phyloP scores from a whole-genome alignment of 768 basidiomycete species.

The Russula emetica region DNA sequence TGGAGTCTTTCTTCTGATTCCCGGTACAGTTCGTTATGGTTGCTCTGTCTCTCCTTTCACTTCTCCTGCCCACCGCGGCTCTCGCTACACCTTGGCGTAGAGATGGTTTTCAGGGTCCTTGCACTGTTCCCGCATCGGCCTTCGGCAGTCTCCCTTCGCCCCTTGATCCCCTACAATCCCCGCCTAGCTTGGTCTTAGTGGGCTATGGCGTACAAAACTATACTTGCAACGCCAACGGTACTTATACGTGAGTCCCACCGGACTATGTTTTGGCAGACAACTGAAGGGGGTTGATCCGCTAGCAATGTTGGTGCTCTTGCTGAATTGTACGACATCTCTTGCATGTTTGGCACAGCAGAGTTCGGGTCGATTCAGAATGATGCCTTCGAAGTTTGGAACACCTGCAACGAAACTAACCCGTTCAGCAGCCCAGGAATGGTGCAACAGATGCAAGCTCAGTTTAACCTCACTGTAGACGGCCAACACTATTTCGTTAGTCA shows the following conservation, averaged over 20 bases:
- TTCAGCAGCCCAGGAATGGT: neutral
- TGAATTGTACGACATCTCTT: conserved; percentile 20
- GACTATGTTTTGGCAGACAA: neutral
- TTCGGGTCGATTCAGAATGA: conserved; percentile 8
- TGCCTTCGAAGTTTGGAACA: conserved; percentile 6
- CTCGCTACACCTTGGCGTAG: neutral
- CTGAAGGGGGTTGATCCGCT: neutral
- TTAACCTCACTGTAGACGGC: conserved; percentile 1
- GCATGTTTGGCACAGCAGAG: neutral
- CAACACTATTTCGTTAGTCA: conserved; percentile 19
- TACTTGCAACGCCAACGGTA: conserved; percentile 1
- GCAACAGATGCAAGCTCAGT: neutral
- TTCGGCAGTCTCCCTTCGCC: neutral
- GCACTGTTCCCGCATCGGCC: neutral
- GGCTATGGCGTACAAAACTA: conserved; percentile 15
- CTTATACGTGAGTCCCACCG: conserved; percentile 10
- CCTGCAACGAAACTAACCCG: neutral
- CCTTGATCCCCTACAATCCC: neutral
- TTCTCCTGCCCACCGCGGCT: neutral
- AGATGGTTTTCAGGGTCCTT: neutral
- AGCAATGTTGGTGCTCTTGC: conserved; percentile 25
- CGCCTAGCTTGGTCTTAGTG: neutral
- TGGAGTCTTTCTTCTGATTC: neutral
- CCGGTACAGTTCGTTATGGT: neutral
- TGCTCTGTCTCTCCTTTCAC: neutral